These are phyloP conservation scores for Porodaedalea pini DNA, from an alignment of 1,284 basidiomycete genomes.

Conservation along the genomic window DNA sequence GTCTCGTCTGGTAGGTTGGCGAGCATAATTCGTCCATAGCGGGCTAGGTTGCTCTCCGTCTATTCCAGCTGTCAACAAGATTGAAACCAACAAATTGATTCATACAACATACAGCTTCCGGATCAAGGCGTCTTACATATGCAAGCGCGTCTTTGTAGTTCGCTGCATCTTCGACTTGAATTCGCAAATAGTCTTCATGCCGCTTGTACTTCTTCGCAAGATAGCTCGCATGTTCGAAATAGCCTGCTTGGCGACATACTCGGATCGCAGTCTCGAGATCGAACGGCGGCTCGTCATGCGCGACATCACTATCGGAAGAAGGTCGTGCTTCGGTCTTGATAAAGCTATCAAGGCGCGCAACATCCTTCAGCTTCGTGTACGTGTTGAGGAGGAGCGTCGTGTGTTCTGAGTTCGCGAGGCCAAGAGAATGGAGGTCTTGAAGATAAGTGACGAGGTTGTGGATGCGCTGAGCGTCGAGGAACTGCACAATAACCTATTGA, in stretches of 20 bases:
- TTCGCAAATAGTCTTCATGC: conserved; percentile 91
- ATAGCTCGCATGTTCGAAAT: conserved; percentile 93
- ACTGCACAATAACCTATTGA: conserved; percentile 46
- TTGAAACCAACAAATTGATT: background rate
- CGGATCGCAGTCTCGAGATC: conserved; percentile 96
- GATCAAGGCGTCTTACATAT: conserved; percentile 78
- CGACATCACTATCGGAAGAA: conserved; percentile 36
- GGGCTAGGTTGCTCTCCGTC: conserved; percentile 79
- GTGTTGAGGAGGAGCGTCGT: conserved; percentile 95
- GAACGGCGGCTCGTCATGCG: conserved; percentile 78
- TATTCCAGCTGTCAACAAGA: conserved; percentile 28
- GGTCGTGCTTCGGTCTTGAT: conserved; percentile 77
- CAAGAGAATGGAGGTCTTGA: conserved; percentile 88
- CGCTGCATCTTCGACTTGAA: conserved; percentile 90
- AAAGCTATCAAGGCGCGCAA: conserved; percentile 84
- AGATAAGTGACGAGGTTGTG: conserved; percentile 93
- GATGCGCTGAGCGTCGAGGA: conserved; percentile 94
- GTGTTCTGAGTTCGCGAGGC: conserved; percentile 93
- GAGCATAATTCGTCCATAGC: conserved; percentile 83
- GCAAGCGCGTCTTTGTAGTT: conserved; percentile 79
- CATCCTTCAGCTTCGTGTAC: conserved; percentile 95
- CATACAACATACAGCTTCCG: conserved; percentile 48
- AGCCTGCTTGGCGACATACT: conserved; percentile 94
- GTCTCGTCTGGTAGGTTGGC: conserved; percentile 82
- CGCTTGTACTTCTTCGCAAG: conserved; percentile 88